phyloP scores from a whole-genome alignment of 306 rosid species.

The Hippophae tibetana region DNA sequence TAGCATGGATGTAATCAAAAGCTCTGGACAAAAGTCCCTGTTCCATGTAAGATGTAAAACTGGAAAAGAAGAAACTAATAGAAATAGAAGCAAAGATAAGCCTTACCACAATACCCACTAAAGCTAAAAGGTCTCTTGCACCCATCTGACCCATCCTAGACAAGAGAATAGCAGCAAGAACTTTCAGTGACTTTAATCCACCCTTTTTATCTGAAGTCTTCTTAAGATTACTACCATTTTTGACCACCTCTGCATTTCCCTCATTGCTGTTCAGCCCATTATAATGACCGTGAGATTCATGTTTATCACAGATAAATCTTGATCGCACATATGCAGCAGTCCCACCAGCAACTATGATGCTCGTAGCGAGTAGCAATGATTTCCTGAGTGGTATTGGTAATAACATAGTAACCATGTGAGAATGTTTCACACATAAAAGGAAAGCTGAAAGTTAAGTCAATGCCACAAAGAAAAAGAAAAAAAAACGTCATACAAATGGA shows the following conservation, averaged over 20 bases:
- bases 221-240: conserved; percentile 23
- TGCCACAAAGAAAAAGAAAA: not conserved
- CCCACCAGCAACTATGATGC: conserved; percentile 77
- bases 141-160: conserved; percentile 71
- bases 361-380: conserved; percentile 77
- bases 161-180: conserved; percentile 66
- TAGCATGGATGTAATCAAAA: not conserved
- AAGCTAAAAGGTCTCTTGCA: conserved; percentile 55
- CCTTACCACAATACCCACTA: conserved; percentile 67
- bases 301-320: conserved; percentile 39
- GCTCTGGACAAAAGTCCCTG: too few relatives aligned
- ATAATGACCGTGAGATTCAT: conserved; percentile 27
- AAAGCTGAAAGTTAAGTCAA: not conserved
- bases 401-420: conserved; percentile 7
- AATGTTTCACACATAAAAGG: not conserved
- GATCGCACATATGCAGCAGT: conserved; percentile 75
- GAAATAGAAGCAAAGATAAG: not conserved
- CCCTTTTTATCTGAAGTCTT: conserved; percentile 40
- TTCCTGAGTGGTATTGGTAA: conserved; percentile 39
- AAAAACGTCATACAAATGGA: too few relatives aligned
- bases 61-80: too few relatives aligned
- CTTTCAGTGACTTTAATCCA: conserved; percentile 62
- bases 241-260: conserved; percentile 23
- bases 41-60: not conserved
- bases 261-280: conserved; percentile 41